Base-by-base conservation (phyloP, 805 yeast genomes). In the Saccharomycopsis fibuligera region DNA sequence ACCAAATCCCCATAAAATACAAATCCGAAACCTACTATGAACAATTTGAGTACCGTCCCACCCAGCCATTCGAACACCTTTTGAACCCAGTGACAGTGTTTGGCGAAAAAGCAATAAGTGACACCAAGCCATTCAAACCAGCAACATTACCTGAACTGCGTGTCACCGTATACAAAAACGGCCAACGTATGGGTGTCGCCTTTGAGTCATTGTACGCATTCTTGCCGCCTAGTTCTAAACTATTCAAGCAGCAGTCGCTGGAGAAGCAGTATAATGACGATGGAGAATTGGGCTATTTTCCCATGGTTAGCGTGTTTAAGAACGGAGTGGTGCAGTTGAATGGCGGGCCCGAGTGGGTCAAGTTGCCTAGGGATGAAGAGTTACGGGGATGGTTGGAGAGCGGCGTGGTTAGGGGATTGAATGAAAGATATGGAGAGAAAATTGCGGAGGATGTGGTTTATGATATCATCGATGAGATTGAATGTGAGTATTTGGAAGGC, bases 241-340 rank as follows among this genome's bases (percentile, higher is more conserved):
- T 27, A 35, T 19, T 17, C 27, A 41, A 40, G 22, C 56, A 59
- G 31, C 41, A 35, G 16, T 31, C 37, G 5, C n/a, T 31, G 17
- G 48, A 40, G 19, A 52, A 41, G 33, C 50, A 68, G 65, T 54
- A 67, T 59, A 77, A 58, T 12, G 95, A 93, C 61, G 96, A 93
- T 61, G 96, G 96, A 0, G 68, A 78, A 38, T 66, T 88, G 47
- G 99, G 98, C 0, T 93, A 93, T 62, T 93, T 81, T 65, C 98
- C 99, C 1, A 86, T 89, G 68, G 72, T 87, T 30, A 85, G 96
- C 47, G 85, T 84, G 23, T 93, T 78, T 61, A 79, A 78, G 55
- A 83, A 83, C 2, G 98, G 98, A 0, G 68, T 75, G 8, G 95
- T 86, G 4, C 69, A 75, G 51, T 62, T 91, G 49, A 80, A 85